Evolutionary conservation across 805 yeast genomes (phyloP).

Genomic region (Metschnikowia gelsemii): DNA sequence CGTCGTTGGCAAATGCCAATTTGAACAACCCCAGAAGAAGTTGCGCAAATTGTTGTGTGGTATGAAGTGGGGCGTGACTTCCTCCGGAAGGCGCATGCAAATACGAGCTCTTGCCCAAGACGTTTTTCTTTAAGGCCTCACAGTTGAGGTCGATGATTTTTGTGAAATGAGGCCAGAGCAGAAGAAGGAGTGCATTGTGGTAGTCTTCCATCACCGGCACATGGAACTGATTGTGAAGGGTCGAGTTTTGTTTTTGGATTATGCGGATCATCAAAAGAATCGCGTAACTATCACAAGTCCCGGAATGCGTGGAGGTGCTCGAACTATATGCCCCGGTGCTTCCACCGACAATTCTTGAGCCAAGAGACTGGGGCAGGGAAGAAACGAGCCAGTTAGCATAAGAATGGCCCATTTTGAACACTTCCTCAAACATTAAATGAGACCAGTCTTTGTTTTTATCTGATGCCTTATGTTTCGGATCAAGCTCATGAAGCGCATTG

Average conservation of each 20-base stretch:
- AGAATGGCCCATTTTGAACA: conserved; percentile 44
- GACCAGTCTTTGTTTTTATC: conserved; percentile 31
- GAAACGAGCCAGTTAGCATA: conserved; percentile 45
- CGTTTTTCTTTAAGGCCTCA: conserved; percentile 59
- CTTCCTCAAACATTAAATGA: conserved; percentile 36
- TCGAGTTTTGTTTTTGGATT: conserved; percentile 61
- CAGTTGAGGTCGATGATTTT: conserved; percentile 74
- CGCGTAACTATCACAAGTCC: conserved; percentile 71
- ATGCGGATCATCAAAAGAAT: conserved; percentile 71
- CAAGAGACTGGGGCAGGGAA: conserved; percentile 37
- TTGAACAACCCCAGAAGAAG: conserved; percentile 69
- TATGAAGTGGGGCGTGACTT: conserved; percentile 43
- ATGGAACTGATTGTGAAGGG: conserved; percentile 60
- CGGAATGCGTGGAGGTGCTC: conserved; percentile 35
- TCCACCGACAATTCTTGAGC: conserved; percentile 20
- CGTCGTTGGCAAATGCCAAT: conserved; percentile 32
- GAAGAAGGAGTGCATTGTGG: conserved; percentile 60
- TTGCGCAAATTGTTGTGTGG: conserved; percentile 80
- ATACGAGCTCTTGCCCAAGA: conserved; percentile 27
- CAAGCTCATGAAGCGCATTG: conserved; percentile 23
- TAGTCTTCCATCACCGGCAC: conserved; percentile 73
- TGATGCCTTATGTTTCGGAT: conserved; percentile 10
- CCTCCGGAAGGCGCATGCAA: conserved; percentile 24
- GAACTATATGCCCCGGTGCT: conserved; percentile 2
- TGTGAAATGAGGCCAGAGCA: conserved; percentile 87